phyloP scores from a whole-genome alignment of 1,284 basidiomycete species.

The Agaricales sp. region DNA sequence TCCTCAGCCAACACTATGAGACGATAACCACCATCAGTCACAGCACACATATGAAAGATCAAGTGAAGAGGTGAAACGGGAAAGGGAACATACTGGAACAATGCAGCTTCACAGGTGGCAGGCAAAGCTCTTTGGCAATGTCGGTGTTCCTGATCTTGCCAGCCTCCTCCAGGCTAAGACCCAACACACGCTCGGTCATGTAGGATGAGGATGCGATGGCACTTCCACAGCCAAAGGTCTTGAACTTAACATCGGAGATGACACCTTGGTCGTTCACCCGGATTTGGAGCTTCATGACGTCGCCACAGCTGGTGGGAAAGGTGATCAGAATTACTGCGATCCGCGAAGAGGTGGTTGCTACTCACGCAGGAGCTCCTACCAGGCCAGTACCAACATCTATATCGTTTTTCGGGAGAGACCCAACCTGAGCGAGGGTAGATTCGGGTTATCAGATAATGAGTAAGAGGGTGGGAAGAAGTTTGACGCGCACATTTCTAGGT shows the following conservation, averaged over 20 bases:
- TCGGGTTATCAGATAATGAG: conserved; percentile 50
- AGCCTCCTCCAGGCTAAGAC: conserved; percentile 88
- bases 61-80: conserved; percentile 6
- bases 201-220: conserved; percentile 96
- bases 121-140: conserved; percentile 91
- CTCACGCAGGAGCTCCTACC: conserved; percentile 95
- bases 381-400: conserved; percentile 93
- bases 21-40: conserved; percentile 10
- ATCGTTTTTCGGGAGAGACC: conserved; percentile 89
- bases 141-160: conserved; percentile 98
- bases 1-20: conserved; percentile 88
- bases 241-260: conserved; percentile 98
- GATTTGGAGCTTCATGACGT: conserved; percentile 99
- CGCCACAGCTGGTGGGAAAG: conserved; percentile 51
- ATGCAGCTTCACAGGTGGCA: conserved; percentile 96
- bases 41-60: conserved; percentile 6
- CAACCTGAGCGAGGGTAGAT: conserved; percentile 54
- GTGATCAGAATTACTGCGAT: conserved; percentile 12
- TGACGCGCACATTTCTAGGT: conserved; percentile 77
- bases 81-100: conserved; percentile 59
- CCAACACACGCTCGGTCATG: conserved; percentile 98
- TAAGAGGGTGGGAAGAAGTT: conserved; percentile 19
- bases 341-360: conserved; percentile 4
- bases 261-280: conserved; percentile 91
- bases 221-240: conserved; percentile 95